Base-by-base conservation (phyloP, 805 yeast genomes). In the Nakazawaea siamensis region DNA sequence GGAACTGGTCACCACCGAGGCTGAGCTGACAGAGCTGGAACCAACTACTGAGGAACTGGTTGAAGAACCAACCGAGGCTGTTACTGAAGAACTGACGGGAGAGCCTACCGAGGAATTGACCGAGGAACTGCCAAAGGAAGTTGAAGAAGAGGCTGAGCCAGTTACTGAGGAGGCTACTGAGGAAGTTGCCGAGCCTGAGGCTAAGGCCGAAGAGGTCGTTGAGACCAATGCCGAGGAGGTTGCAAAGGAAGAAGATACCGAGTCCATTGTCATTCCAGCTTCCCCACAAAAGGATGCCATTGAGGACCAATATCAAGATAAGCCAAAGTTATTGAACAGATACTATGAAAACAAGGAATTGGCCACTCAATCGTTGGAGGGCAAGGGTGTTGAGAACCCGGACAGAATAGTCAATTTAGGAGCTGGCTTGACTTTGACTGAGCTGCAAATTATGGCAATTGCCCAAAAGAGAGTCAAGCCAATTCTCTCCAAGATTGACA, bases 391-490 rank as follows among this genome's bases (percentile, higher is more conserved):
- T 40, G 69, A 64, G 38, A 73, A 70, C 46, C 71, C 73, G 2
- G 64, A 67, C 43, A 61, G 68, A 51, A 51, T 64, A 17, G 52
- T 72, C 43, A 67, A 69, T 44, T 56, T 73, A 42, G 80, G 80
- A 37, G 64, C 69, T 29, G 78, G 78, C 14, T 60, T 72, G 50
- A 58, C 50, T 31, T 58, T 73, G 60, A 66, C 78, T 30, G 75
- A 73, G 44, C 66, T 65, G 36, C 75, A 72, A 50, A 64, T 73
- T 41, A 58, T 70, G 44, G 78, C 62, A 33, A 66, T 73, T 47
- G 79, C 79, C 16, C 67, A 69, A 26, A 59, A 58, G 43, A 62
- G 78, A 43, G 74, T 73, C 25, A 69, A 71, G 23, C 80, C 80
- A 4, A 66, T 72, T 25, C 56, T 73, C 47, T 60, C 65, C 29